phyloP scores from a whole-genome alignment of 139 green algal genomes.

The Deuterostichococcus epilithicus region DNA sequence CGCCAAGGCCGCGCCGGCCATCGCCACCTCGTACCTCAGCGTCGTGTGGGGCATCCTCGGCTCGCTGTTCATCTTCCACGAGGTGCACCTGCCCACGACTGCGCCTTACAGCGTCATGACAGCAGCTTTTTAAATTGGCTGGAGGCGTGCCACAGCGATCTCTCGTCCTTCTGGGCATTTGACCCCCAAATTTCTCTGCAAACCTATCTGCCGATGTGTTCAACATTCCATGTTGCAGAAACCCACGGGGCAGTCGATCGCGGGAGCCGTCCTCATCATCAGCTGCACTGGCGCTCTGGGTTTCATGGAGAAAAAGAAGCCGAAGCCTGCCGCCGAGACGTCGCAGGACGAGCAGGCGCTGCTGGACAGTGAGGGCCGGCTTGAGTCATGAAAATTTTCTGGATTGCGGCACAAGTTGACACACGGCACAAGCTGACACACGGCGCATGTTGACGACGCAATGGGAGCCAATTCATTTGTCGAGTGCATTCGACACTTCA shows the following conservation, averaged over 20 bases:
- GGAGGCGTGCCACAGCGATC: background rate
- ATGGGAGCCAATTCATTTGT: too few relatives aligned
- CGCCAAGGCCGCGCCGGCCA: conserved; percentile 22
- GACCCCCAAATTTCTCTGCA: background rate
- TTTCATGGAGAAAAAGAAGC: conserved; percentile 11
- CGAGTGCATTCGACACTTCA: too few relatives aligned
- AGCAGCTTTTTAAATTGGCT: background rate
- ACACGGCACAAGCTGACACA: too few relatives aligned
- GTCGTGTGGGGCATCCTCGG: conserved; percentile 15
- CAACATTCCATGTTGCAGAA: background rate
- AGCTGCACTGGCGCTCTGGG: conserved; percentile 17
- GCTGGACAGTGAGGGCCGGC: background rate
- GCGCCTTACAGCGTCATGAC: background rate
- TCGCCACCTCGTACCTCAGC: conserved; percentile 34
- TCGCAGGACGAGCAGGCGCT: background rate
- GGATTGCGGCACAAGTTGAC: too few relatives aligned
- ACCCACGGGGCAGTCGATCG: conserved; percentile 15
- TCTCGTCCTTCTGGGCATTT: background rate
- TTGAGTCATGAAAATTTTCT: background rate
- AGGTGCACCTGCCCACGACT: conserved; percentile 1
- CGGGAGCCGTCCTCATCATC: conserved; percentile 22
- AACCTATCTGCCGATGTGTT: background rate
- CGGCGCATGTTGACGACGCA: too few relatives aligned
- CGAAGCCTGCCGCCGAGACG: background rate
- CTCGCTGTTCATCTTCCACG: conserved; percentile 28